phyloP scores from a whole-genome alignment of 805 yeast genomes.

The Candida mattraensis region DNA sequence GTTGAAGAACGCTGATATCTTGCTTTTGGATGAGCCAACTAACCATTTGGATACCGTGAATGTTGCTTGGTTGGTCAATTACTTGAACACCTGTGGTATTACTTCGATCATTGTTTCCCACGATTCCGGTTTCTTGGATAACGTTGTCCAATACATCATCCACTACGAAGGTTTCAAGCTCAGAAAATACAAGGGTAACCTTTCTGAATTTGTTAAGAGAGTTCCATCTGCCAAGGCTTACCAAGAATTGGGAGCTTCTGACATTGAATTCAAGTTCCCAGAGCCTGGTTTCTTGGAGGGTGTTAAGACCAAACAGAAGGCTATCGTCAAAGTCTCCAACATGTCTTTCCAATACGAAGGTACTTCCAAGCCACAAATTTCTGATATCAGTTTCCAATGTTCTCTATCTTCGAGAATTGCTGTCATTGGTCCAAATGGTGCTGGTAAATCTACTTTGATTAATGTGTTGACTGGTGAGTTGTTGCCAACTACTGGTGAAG shows the following conservation, averaged over 20 bases:
- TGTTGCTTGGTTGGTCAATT: conserved; percentile 99
- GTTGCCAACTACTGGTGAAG: conserved; percentile 97
- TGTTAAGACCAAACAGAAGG: conserved; percentile 99
- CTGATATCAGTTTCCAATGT: conserved; percentile 95
- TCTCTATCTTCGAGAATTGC: conserved; percentile 99
- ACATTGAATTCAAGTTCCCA: conserved; percentile 95
- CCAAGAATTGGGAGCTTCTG: conserved; percentile 98
- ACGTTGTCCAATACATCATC: conserved; percentile 95
- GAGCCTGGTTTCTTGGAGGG: conserved; percentile 99
- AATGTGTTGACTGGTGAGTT: conserved; percentile 99
- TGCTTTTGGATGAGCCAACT: conserved; percentile 99
- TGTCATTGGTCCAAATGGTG: conserved; percentile 99
- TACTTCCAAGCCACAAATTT: conserved; percentile 92
- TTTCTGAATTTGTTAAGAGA: conserved; percentile 97
- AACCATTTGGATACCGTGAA: conserved; percentile 99
- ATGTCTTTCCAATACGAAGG: conserved; percentile 99
- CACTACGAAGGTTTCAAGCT: conserved; percentile 99
- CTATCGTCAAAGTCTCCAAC: conserved; percentile 95
- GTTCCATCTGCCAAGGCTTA: conserved; percentile 98
- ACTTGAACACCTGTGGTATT: conserved; percentile 97
- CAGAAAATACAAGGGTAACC: conserved; percentile 99
- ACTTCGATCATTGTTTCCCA: conserved; percentile 98
- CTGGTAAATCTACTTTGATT: conserved; percentile 99
- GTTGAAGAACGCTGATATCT: conserved; percentile 95
- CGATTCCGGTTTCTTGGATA: conserved; percentile 99